These are phyloP conservation scores for Trifolium fragiferum DNA, from an alignment of 306 rosid genomes.

Conservation along the genomic window DNA sequence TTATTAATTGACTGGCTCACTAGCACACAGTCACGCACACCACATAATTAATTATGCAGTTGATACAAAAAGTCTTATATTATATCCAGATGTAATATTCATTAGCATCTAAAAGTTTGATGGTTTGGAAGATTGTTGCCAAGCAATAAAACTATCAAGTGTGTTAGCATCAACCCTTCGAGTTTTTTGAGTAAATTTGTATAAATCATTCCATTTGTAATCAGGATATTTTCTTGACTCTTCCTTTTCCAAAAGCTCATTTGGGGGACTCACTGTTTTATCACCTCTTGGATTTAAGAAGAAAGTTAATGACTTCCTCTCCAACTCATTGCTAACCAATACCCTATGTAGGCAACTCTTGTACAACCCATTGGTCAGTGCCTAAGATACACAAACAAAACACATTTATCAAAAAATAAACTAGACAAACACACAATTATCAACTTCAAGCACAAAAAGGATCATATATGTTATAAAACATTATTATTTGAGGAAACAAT, in stretches of 20 bases:
- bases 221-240: constrained; percentile 58
- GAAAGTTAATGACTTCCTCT: constrained; percentile 51
- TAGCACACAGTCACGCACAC: too few species aligned
- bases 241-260: constrained; percentile 39
- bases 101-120: background rate
- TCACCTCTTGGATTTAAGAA: constrained; percentile 52
- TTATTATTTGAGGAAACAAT: too few species aligned
- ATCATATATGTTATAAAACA: too few species aligned
- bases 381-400: constrained; percentile 34
- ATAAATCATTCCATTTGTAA: constrained; percentile 58
- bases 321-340: constrained; percentile 49
- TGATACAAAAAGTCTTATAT: background rate
- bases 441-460: background rate
- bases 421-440: too few species aligned
- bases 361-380: constrained; percentile 55
- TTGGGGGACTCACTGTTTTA: constrained; percentile 58
- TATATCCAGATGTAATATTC: background rate
- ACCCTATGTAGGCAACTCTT: constrained; percentile 66
- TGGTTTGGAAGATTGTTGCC: constrained; percentile 42
- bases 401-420: background rate
- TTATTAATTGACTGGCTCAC: background rate
- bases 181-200: constrained; percentile 47
- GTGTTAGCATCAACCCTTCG: constrained; percentile 55
- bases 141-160: constrained; percentile 44
- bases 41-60: background rate